Conservation (phyloP, 2,329 filamentous ascomycete genomes). For the Penicillium sp. region DNA sequence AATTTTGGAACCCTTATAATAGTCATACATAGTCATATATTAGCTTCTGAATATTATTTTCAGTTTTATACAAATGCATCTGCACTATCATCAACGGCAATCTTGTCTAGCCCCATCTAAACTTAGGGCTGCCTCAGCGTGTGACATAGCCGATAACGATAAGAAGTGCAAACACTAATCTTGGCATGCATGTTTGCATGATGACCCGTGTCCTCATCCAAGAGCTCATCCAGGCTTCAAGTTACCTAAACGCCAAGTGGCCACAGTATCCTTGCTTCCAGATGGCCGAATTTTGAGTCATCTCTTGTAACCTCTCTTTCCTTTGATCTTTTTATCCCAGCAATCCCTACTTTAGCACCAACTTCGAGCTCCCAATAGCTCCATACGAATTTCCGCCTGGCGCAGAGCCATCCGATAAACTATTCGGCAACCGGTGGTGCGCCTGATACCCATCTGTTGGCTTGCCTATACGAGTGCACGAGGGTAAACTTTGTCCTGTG, state of each 20-base stretch:
- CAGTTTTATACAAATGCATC: neutral
- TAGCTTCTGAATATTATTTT: constrained; percentile 14
- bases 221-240: constrained; percentile 23
- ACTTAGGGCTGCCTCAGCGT: constrained; percentile 14
- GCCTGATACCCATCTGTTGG: neutral
- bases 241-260: constrained; percentile 30
- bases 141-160: constrained; percentile 13
- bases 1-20: constrained; percentile 14
- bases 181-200: constrained; percentile 10
- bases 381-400: constrained; percentile 10
- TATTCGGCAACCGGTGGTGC: constrained; percentile 14
- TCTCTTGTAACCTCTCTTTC: neutral
- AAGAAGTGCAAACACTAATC: constrained; percentile 22
- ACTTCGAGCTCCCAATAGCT: constrained; percentile 12
- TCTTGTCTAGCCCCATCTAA: neutral
- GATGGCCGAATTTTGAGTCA: constrained; percentile 27
- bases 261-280: constrained; percentile 27
- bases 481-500: constrained; percentile 1
- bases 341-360: neutral
- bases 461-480: constrained; percentile 7
- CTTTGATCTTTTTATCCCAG: neutral
- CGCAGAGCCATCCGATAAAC: constrained; percentile 19
- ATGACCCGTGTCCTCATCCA: constrained; percentile 26
- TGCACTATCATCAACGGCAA: neutral
- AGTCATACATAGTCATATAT: constrained; percentile 12